A percentile compares a stretch with the other conserved stretches of the same genome.
These are phyloP conservation scores for Davidsoniella neocaledoniae DNA, from an alignment of 2,329 filamentous ascomycete genomes.

Conservation along the genomic window DNA sequence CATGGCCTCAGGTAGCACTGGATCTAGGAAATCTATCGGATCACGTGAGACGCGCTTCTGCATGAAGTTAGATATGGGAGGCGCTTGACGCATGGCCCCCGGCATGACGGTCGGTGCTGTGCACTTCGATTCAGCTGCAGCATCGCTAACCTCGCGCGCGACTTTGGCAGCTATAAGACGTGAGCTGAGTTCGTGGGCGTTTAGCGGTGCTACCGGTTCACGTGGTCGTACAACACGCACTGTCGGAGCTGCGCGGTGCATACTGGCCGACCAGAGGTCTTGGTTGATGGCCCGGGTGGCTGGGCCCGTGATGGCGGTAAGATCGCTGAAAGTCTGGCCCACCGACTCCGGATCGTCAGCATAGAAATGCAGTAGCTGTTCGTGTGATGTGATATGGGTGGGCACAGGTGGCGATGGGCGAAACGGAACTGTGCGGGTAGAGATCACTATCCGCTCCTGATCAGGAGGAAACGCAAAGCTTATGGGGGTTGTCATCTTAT, in stretches of 20 bases:
- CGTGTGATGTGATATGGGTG: background rate
- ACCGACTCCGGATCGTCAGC: background rate
- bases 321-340: background rate
- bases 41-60: background rate
- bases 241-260: background rate
- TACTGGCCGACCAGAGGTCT: background rate
- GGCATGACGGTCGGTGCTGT: no score
- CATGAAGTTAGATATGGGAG: no score
- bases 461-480: no score
- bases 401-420: no score
- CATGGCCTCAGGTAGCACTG: background rate
- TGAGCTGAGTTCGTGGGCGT: no score
- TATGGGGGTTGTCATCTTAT: no score
- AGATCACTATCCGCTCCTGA: no score
- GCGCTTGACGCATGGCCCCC: no score
- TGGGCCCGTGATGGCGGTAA: background rate
- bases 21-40: constrained; percentile 4
- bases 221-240: background rate
- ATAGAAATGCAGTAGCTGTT: background rate
- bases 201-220: no score
- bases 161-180: background rate
- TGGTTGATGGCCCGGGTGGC: background rate
- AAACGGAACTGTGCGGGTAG: no score
- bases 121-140: no score
- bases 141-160: background rate